Evolutionary conservation across 306 rosid genomes (phyloP).

Genomic region (Vigna radiata): DNA sequence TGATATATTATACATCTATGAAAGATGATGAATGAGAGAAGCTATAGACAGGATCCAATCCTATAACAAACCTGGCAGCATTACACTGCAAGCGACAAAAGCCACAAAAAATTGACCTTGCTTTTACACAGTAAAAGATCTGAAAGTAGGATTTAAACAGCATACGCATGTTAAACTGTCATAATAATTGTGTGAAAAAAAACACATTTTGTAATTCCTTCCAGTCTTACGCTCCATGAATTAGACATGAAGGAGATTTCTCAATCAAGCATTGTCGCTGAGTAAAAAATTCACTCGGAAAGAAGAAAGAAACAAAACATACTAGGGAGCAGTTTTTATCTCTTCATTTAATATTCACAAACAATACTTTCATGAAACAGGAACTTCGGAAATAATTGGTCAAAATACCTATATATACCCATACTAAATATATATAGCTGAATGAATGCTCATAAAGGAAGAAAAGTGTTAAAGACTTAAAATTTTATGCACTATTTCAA

Average conservation of each 20-base stretch:
- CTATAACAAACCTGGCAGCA: not conserved
- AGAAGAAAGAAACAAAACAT: not conserved
- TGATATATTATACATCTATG: not conserved
- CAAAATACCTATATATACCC: not conserved
- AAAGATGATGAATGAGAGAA: not conserved
- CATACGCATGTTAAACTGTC: not conserved
- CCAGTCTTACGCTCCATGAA: constrained; percentile 4
- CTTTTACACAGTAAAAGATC: not conserved
- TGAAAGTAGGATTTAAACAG: not conserved
- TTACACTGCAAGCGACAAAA: not conserved
- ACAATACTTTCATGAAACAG: too few species aligned
- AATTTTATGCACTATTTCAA: not conserved
- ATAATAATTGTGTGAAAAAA: not conserved
- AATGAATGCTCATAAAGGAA: not conserved
- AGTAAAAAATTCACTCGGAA: constrained; percentile 6
- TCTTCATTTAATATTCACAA: not conserved
- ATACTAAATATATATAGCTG: not conserved
- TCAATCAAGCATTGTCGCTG: not conserved
- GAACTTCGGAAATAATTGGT: too few species aligned
- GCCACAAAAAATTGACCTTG: constrained; percentile 4
- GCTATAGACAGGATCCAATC: constrained; percentile 11
- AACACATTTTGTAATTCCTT: not conserved
- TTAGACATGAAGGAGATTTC: not conserved
- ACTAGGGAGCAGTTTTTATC: not conserved
- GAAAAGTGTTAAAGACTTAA: not conserved